Evolutionary conservation across 163 green algal genomes (phyloP).

Genomic region (Scenedesmus sp.): DNA sequence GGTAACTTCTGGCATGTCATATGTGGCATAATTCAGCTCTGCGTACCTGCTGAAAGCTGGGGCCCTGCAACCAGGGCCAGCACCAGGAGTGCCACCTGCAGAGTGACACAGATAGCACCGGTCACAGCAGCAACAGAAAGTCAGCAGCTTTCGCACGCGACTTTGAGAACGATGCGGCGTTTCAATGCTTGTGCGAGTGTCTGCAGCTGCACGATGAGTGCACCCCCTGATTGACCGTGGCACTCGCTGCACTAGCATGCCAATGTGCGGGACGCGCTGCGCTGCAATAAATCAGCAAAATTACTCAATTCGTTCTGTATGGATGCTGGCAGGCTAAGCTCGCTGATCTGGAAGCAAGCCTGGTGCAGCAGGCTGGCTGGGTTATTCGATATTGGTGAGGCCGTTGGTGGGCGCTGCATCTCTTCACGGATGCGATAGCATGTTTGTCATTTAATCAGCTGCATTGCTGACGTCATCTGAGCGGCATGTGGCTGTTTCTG

Average conservation of each 20-base stretch:
- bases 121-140: background rate
- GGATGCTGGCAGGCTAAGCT: background rate
- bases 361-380: background rate
- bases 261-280: background rate
- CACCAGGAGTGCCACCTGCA: slow-evolving; percentile 31
- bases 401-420: background rate
- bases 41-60: slow-evolving; percentile 6
- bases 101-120: background rate
- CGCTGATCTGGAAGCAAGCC: background rate
- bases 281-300: background rate
- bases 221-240: background rate
- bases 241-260: background rate
- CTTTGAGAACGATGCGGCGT: background rate
- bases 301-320: background rate
- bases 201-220: background rate
- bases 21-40: background rate
- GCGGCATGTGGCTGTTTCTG: background rate
- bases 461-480: background rate
- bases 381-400: background rate
- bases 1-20: too few relatives aligned
- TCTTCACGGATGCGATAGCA: background rate
- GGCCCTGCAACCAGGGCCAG: slow-evolving; percentile 21
- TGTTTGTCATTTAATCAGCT: too few relatives aligned
- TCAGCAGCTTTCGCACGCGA: background rate
- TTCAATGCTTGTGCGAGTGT: background rate